Evolutionary conservation across 2,329 filamentous ascomycete species (phyloP), one percentile per base, ranked within the genome.

Genomic region (Laburnicola sp.): DNA sequence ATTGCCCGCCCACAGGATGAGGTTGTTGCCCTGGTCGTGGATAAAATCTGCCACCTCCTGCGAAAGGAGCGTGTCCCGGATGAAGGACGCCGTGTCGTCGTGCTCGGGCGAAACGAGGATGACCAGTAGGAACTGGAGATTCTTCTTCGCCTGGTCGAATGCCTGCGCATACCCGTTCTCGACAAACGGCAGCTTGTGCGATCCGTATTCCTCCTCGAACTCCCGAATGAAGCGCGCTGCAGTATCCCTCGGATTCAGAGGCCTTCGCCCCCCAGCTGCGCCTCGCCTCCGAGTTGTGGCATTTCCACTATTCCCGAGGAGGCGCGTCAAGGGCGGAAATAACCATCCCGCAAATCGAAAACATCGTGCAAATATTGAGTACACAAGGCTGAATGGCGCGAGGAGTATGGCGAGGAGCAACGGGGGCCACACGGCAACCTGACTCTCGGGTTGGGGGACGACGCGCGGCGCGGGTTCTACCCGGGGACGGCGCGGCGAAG

Each of bases 131-230:
- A 95, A 96, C 69, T 95, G 95, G 48, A 97, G 81, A 31, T 97
- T 91, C 60, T 86, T 86, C 77, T 97, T 97, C 4, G 93, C 91
- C 32, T 87, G 76, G 67, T 99, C 94, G 56, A 96, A 84, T 0
- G 92, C 91, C 74, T 96, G 89, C 4, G 95, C 92, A 68, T 97
- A 94, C 3, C 93, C 91, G 45, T 88, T 88, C 67, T 97, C 92
- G 60, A 87, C 86, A 71, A 95, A 96, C 0, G 88, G 86, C 3
- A 97, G 75, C 3, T 78, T 79, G 42, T 85, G 83, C 16, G 79
- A 75, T 0, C 91, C 91, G 66, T 97, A 94, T 64, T 96, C 90
- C 74, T 99, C 94, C 64, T 96, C 91, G 60, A 99, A 96, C 63
- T 97, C 92, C 6, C 93, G 84, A 65, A 90, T 88, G 71, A 97